Percentiles rank a stretch among this genome's conserved stretches.
phyloP scores from a whole-genome alignment of 345 rosid genomes.

The Eucalyptus pumila region DNA sequence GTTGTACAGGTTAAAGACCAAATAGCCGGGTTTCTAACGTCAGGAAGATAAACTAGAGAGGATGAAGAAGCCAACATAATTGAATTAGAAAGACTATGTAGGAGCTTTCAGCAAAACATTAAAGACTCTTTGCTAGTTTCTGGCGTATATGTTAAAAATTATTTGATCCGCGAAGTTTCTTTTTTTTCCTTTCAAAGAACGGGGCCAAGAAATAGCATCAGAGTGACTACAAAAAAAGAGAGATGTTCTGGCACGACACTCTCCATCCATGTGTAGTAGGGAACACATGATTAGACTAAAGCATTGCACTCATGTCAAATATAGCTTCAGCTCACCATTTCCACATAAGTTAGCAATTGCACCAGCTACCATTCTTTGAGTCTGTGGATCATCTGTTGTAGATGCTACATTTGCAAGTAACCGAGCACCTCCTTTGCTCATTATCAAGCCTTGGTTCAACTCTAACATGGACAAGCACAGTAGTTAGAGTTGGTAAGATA shows the following conservation, averaged over 20 bases:
- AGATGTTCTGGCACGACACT: background rate
- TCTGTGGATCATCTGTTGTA: slow-evolving; percentile 76
- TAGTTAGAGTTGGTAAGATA: background rate
- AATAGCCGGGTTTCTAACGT: background rate
- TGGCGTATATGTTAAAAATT: background rate
- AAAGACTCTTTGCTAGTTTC: background rate
- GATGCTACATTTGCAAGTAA: slow-evolving; percentile 63
- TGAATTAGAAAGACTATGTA: background rate
- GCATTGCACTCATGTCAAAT: background rate
- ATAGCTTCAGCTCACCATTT: slow-evolving; percentile 46
- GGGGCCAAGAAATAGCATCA: background rate
- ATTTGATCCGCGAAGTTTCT: background rate
- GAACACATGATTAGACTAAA: background rate
- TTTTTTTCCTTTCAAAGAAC: background rate
- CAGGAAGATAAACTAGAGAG: background rate
- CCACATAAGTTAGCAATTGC: slow-evolving; percentile 90
- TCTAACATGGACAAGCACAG: slow-evolving; percentile 18
- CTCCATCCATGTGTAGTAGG: background rate
- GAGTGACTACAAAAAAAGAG: background rate
- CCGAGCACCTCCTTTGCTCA: slow-evolving; percentile 83
- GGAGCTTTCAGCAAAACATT: background rate
- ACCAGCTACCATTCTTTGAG: slow-evolving; percentile 95
- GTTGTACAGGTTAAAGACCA: background rate
- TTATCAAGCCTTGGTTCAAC: slow-evolving; percentile 69
- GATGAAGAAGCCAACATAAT: background rate